Conservation (phyloP, 2,329 filamentous ascomycete species). For the Colletotrichum truncatum region DNA sequence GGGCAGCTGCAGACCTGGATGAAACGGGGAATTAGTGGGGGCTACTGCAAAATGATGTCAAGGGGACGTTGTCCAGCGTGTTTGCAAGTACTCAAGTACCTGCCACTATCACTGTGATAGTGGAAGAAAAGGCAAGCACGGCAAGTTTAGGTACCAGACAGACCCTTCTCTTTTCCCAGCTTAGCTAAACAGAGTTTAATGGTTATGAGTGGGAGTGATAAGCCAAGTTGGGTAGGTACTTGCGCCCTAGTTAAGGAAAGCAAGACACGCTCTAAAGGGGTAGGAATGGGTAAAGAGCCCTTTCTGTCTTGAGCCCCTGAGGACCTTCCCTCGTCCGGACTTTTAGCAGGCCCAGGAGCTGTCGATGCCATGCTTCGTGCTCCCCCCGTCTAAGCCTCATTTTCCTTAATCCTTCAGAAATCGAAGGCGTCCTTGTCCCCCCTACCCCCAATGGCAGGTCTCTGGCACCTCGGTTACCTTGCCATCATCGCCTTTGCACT, state of each 20-base stretch:
- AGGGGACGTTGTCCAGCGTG: not conserved
- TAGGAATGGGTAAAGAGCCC: no score
- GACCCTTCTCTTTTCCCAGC: no score
- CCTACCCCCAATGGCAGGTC: no score
- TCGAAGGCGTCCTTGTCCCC: no score
- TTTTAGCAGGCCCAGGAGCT: not conserved
- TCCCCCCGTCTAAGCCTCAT: not conserved
- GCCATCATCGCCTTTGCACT: not conserved
- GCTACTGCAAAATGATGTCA: slow-evolving; percentile 15
- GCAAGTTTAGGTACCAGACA: no score
- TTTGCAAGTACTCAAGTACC: not conserved
- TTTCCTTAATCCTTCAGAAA: no score
- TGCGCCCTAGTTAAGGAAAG: no score
- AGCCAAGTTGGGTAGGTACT: not conserved
- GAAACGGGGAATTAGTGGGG: slow-evolving; percentile 28
- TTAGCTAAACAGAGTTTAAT: no score
- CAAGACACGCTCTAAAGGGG: no score
- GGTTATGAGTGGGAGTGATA: no score
- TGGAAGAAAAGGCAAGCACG: not conserved
- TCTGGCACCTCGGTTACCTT: not conserved
- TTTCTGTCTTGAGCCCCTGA: not conserved
- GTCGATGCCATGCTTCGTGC: slow-evolving; percentile 10
- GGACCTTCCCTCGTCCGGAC: slow-evolving; percentile 3
- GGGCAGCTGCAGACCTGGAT: not conserved
- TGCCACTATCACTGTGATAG: no score